phyloP scores from a whole-genome alignment of 139 green algal genomes.

The Chlorokybus atmophyticus region DNA sequence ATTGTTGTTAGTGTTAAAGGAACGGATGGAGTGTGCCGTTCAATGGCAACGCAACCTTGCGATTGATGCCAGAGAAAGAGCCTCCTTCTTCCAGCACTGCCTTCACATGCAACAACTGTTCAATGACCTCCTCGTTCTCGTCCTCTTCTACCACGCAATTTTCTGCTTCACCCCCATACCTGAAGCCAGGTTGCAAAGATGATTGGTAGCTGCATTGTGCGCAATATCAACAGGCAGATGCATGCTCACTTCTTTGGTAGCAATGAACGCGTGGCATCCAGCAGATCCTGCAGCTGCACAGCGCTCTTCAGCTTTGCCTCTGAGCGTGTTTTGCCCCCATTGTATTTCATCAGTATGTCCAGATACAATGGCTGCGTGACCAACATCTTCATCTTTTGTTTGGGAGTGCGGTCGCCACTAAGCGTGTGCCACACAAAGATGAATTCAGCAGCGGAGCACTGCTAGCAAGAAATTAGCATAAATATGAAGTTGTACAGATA shows the following conservation, averaged over 20 bases:
- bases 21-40: too few relatives aligned
- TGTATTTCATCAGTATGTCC: constrained; percentile 53
- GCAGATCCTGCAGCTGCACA: constrained; percentile 82
- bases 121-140: constrained; percentile 19
- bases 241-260: constrained; percentile 3
- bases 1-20: too few relatives aligned
- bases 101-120: constrained; percentile 68
- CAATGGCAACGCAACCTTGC: too few relatives aligned
- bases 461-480: too few relatives aligned
- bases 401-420: constrained; percentile 88
- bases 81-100: constrained; percentile 57
- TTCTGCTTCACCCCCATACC: too few relatives aligned
- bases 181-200: too few relatives aligned
- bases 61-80: constrained; percentile 86
- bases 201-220: too few relatives aligned
- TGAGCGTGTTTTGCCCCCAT: constrained; percentile 19
- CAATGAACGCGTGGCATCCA: constrained; percentile 53
- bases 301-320: constrained; percentile 97
- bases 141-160: constrained; percentile 16
- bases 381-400: constrained; percentile 95
- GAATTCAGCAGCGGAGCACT: not conserved
- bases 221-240: too few relatives aligned
- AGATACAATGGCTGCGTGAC: constrained; percentile 64
- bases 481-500: too few relatives aligned
- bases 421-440: not conserved